phyloP scores from a whole-genome alignment of 2,329 filamentous ascomycete genomes.

The Ceratocystis papillata region DNA sequence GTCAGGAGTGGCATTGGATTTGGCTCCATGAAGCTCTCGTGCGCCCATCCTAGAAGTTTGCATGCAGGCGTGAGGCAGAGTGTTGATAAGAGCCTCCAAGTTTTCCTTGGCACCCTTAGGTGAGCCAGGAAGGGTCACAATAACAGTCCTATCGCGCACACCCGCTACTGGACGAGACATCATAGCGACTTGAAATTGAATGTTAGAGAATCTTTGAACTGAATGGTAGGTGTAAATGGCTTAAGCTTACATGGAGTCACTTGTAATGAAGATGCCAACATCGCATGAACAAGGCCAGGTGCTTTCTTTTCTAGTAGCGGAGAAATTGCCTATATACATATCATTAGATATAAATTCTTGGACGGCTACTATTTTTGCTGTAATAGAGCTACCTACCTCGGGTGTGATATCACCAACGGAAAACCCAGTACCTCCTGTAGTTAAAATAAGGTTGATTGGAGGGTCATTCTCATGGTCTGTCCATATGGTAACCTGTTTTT shows the following conservation, averaged over 20 bases:
- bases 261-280: slow-evolving; percentile 72
- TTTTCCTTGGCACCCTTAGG: slow-evolving; percentile 95
- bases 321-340: slow-evolving; percentile 52
- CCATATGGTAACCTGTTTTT: slow-evolving; percentile 61
- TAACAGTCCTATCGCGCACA: slow-evolving; percentile 66
- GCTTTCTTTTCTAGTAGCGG: slow-evolving; percentile 75
- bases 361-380: not conserved
- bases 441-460: slow-evolving; percentile 64
- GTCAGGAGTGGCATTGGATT: slow-evolving; percentile 52
- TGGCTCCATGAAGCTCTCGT: slow-evolving; percentile 57
- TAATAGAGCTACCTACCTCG: slow-evolving; percentile 47
- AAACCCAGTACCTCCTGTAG: slow-evolving; percentile 90
- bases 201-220: slow-evolving; percentile 22
- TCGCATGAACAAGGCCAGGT: slow-evolving; percentile 84
- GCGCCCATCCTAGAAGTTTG: slow-evolving; percentile 80
- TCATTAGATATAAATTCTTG: slow-evolving; percentile 22
- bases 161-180: slow-evolving; percentile 94
- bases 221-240: not conserved
- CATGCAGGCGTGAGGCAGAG: slow-evolving; percentile 88
- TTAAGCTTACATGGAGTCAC: slow-evolving; percentile 76
- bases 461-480: slow-evolving; percentile 49
- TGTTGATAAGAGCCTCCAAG: slow-evolving; percentile 72
- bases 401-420: slow-evolving; percentile 75
- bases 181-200: slow-evolving; percentile 60
- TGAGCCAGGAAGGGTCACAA: slow-evolving; percentile 84